Conservation (phyloP, 2,329 filamentous ascomycete genomes). For the Aureobasidium lini region DNA sequence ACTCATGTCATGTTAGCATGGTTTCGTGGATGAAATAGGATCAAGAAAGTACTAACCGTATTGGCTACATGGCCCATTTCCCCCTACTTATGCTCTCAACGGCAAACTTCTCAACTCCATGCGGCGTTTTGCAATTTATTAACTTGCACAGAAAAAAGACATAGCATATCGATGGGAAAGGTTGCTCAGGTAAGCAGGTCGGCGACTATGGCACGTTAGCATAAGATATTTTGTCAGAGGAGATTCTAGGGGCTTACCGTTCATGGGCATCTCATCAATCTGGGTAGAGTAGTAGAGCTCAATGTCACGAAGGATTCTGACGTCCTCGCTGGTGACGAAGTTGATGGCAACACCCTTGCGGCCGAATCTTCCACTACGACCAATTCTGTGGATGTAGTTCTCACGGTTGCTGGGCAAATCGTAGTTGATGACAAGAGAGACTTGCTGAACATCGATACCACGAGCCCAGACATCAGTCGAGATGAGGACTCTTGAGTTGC, state of each 20-base stretch:
- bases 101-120: not conserved
- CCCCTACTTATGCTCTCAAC: not conserved
- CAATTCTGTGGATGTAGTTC: slow-evolving; percentile 99
- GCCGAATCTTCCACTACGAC: slow-evolving; percentile 88
- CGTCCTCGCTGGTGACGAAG: slow-evolving; percentile 97
- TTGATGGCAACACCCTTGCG: slow-evolving; percentile 99
- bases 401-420: slow-evolving; percentile 97
- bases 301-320: slow-evolving; percentile 93
- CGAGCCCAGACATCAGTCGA: slow-evolving; percentile 97
- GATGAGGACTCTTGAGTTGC: slow-evolving; percentile 91
- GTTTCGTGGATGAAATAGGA: not conserved
- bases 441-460: slow-evolving; percentile 98
- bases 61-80: slow-evolving; percentile 17
- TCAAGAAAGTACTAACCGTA: slow-evolving; percentile 7
- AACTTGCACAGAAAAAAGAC: not conserved
- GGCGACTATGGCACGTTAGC: slow-evolving; percentile 19
- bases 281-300: slow-evolving; percentile 95
- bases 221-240: no score
- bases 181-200: slow-evolving; percentile 29
- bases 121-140: not conserved
- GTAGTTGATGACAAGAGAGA: slow-evolving; percentile 98
- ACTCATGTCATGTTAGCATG: not conserved
- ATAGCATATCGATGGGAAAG: not conserved
- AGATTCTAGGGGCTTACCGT: slow-evolving; percentile 32
- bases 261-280: slow-evolving; percentile 99